These are phyloP conservation scores for Durusdinium trenchii DNA, from an alignment of 73 alveolate species.

Conservation along the genomic window DNA sequence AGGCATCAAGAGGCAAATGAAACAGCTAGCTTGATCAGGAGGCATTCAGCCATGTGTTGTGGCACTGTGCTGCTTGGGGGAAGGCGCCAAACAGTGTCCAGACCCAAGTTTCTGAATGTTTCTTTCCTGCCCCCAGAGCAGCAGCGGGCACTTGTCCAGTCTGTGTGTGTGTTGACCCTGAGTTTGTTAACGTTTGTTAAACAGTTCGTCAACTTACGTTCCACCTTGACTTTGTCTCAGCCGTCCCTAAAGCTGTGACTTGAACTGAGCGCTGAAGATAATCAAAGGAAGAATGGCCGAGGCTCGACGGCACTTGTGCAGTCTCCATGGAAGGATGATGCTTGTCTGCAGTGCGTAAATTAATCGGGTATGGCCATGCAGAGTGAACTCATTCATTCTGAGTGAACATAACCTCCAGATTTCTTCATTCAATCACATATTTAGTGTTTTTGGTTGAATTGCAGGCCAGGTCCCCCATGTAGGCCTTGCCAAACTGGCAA, in stretches of 20 bases:
- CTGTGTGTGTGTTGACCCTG: too few species aligned
- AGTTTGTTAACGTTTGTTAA: too few species aligned
- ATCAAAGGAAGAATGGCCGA: not conserved
- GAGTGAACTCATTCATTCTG: not conserved
- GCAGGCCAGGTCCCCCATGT: conserved; percentile 48
- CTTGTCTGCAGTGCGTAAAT: not conserved
- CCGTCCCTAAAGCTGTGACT: too few species aligned
- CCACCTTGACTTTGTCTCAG: not conserved
- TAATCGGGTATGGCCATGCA: conserved; percentile 42
- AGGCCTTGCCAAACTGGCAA: conserved; percentile 84
- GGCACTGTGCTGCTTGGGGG: conserved; percentile 68
- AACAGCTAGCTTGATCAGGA: not conserved
- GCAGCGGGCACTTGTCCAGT: too few species aligned
- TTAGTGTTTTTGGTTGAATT: not conserved
- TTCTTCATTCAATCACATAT: not conserved
- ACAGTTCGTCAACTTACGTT: too few species aligned
- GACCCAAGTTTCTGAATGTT: not conserved
- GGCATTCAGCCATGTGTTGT: not conserved
- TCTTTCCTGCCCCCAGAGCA: too few species aligned
- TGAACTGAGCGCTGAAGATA: too few species aligned
- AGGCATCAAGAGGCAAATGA: not conserved
- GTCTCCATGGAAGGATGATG: not conserved
- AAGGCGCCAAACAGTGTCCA: conserved; percentile 27
- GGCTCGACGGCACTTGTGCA: conserved; percentile 1
- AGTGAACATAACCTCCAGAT: not conserved